Conservation (phyloP, 1,284 basidiomycete genomes). For the Neonothopanus nambi region DNA sequence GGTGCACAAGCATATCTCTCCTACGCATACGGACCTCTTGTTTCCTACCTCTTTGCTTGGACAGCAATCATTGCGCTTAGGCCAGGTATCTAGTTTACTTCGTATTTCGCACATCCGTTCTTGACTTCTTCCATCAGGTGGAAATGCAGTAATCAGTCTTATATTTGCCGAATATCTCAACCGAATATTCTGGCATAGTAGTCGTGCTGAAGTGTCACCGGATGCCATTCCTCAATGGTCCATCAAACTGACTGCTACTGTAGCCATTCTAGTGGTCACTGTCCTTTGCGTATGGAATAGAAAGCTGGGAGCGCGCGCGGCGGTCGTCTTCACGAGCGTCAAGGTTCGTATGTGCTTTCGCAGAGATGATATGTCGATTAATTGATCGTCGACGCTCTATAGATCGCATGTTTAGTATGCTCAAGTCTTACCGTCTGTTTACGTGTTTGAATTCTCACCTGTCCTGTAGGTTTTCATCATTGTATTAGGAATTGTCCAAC, state of each 20-base stretch:
- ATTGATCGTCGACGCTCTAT: neutral
- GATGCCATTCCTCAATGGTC: conserved; percentile 88
- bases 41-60: conserved; percentile 89
- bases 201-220: conserved; percentile 62
- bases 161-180: conserved; percentile 89
- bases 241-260: conserved; percentile 85
- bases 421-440: neutral
- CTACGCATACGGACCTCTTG: conserved; percentile 85
- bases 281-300: conserved; percentile 78
- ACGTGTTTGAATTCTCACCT: neutral
- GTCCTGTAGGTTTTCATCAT: conserved; percentile 44
- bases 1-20: conserved; percentile 89
- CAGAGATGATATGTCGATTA: neutral
- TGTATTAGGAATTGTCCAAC: conserved; percentile 72
- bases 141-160: conserved; percentile 69
- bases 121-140: conserved; percentile 32
- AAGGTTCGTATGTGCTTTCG: conserved; percentile 56
- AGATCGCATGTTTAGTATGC: conserved; percentile 13
- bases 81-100: conserved; percentile 54
- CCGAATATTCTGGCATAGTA: conserved; percentile 70
- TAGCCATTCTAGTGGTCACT: conserved; percentile 74
- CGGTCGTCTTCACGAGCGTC: conserved; percentile 83
- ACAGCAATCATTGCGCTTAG: conserved; percentile 87
- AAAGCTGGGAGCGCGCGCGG: conserved; percentile 78
- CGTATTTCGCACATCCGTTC: neutral